Percentiles rank a stretch among this genome's conserved stretches.
Evolutionary conservation across 176 grass and related monocot genomes (phyloP).

Genomic region (Bromus sterilis): DNA sequence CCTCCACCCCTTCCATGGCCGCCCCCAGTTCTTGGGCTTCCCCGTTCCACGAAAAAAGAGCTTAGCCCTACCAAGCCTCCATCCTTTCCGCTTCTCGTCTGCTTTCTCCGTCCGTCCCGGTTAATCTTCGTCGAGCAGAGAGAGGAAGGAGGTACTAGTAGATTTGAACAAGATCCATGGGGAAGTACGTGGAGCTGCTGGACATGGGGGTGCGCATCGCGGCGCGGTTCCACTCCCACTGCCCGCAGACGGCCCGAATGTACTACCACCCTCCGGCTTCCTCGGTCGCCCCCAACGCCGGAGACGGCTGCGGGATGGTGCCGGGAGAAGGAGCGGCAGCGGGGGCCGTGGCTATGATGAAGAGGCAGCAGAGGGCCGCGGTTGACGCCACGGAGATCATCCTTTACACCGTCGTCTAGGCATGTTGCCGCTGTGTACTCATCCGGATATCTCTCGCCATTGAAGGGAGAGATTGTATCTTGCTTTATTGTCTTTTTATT

Average conservation of each 20-base stretch:
- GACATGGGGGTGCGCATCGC: conserved; percentile 81
- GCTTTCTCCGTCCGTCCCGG: not conserved
- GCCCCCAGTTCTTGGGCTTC: not conserved
- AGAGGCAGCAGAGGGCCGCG: not conserved
- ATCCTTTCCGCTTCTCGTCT: not conserved
- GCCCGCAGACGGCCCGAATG: conserved; percentile 63
- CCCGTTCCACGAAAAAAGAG: not conserved
- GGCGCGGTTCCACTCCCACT: conserved; percentile 87
- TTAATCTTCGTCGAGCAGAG: not conserved
- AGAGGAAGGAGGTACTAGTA: not conserved
- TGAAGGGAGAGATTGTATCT: not conserved
- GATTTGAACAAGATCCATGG: conserved; percentile 9
- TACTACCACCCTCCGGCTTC: conserved; percentile 65
- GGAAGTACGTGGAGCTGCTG: conserved; percentile 64
- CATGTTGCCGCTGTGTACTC: not conserved
- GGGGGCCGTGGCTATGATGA: not conserved
- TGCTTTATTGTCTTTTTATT: not conserved
- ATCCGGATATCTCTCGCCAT: not conserved
- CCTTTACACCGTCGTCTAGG: conserved; percentile 35
- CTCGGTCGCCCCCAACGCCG: not conserved
- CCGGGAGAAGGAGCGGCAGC: not conserved
- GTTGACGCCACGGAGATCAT: conserved; percentile 33
- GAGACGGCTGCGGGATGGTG: not conserved
- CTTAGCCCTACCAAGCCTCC: not conserved
- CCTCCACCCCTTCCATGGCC: conserved; percentile 1